These are phyloP conservation scores for Sarocladium brachiariae DNA, from an alignment of 2,329 filamentous ascomycete species.

Conservation along the genomic window DNA sequence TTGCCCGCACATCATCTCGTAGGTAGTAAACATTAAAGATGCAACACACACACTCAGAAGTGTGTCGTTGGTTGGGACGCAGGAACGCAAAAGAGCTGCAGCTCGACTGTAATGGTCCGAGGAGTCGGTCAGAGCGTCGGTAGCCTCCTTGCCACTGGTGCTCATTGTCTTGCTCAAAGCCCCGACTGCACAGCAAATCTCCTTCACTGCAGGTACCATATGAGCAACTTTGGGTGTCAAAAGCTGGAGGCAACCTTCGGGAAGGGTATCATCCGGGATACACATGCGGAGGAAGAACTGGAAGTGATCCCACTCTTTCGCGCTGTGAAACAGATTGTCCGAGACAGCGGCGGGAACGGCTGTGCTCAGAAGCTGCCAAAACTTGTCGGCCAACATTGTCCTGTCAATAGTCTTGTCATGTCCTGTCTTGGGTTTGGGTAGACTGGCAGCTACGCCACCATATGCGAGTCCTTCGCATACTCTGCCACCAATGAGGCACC, in stretches of 20 bases:
- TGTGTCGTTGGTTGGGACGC: neutral
- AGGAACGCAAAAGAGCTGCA: neutral
- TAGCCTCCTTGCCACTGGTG: neutral
- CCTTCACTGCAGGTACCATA: neutral
- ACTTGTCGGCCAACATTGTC: neutral
- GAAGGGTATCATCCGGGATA: neutral
- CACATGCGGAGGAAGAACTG: constrained; percentile 3
- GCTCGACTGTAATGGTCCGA: neutral
- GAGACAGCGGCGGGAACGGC: neutral
- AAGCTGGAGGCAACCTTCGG: neutral
- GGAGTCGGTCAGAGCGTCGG: neutral
- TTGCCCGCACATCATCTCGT: neutral
- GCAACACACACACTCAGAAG: neutral
- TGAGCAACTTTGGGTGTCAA: neutral
- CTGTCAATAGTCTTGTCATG: neutral
- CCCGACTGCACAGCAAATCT: neutral
- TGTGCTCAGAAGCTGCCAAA: neutral
- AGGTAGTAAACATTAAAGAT: constrained; percentile 1
- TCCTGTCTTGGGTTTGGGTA: neutral
- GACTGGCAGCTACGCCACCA: neutral
- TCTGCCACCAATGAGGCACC: neutral
- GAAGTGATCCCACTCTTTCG: constrained; percentile 5
- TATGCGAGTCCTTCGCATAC: constrained; percentile 1
- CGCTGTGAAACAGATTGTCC: neutral
- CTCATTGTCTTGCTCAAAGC: neutral